A percentile compares a stretch with the other conserved stretches of the same genome.
Evolutionary conservation across 1,284 basidiomycete species (phyloP).

Genomic region (Malassezia obtusa): DNA sequence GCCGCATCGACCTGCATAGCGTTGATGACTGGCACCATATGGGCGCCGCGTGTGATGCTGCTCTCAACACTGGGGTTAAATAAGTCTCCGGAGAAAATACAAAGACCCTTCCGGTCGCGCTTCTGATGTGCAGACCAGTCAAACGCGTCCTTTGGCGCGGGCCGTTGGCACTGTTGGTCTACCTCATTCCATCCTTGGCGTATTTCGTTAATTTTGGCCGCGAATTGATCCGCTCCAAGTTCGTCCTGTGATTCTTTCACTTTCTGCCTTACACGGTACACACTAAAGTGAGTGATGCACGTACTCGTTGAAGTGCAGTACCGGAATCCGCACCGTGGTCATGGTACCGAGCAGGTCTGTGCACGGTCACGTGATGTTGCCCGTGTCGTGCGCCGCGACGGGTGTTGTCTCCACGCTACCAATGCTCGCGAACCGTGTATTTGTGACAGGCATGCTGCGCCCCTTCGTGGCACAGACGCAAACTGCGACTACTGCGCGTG

Average conservation of each 20-base stretch:
- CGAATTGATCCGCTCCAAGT: constrained; percentile 51
- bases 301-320: constrained; percentile 37
- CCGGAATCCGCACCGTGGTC: constrained; percentile 20
- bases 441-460: background rate
- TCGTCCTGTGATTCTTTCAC: constrained; percentile 16
- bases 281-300: constrained; percentile 10
- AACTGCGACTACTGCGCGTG: background rate
- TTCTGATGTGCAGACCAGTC: constrained; percentile 18
- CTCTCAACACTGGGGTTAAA: constrained; percentile 70
- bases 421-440: background rate
- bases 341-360: constrained; percentile 7
- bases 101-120: constrained; percentile 54
- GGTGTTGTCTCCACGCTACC: background rate
- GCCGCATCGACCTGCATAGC: constrained; percentile 28
- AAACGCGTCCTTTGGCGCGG: constrained; percentile 8
- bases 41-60: constrained; percentile 75
- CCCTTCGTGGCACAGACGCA: background rate
- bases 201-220: constrained; percentile 37
- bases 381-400: background rate
- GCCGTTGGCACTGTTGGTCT: background rate
- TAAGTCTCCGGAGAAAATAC: constrained; percentile 73
- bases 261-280: constrained; percentile 34
- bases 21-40: constrained; percentile 60
- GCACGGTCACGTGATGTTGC: constrained; percentile 6
- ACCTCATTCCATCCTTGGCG: constrained; percentile 28